A percentile compares a stretch with the other conserved stretches of the same genome.
Conservation (phyloP, 139 green algal genomes). For the Penium margaritaceum region DNA sequence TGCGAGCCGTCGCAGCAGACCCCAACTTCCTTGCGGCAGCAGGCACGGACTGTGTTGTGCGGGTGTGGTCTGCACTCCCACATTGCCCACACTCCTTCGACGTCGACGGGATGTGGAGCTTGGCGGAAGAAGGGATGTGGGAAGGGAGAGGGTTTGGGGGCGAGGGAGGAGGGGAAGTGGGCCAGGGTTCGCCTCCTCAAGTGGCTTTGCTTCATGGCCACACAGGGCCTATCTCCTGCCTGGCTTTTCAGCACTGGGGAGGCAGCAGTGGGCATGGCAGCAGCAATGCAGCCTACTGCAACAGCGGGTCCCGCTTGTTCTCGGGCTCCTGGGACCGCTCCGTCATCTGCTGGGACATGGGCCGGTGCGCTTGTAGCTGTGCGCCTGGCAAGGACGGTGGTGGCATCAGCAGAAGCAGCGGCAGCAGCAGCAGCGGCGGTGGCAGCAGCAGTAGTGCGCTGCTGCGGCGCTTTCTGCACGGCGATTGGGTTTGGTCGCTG, state of each 20-base stretch:
- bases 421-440: not conserved
- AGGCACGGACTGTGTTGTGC: conserved; percentile 11
- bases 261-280: not conserved
- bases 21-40: conserved; percentile 13
- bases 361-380: not conserved
- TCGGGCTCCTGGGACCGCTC: conserved; percentile 34
- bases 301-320: not conserved
- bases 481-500: conserved; percentile 32
- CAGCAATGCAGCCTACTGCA: not conserved
- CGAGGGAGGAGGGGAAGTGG: not conserved
- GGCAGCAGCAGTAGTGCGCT: not conserved
- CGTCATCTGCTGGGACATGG: not conserved
- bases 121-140: not conserved
- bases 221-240: conserved; percentile 28
- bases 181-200: not conserved
- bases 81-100: conserved; percentile 35
- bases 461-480: conserved; percentile 11
- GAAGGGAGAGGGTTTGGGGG: no score
- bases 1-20: conserved; percentile 27
- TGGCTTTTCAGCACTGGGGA: not conserved
- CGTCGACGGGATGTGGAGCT: conserved; percentile 15
- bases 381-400: no score
- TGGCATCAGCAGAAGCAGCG: no score
- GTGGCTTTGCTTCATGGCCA: conserved; percentile 13
- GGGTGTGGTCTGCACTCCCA: conserved; percentile 12